Conservation (phyloP, 2,329 filamentous ascomycete species). For the Aspergillus transmontanensis region DNA sequence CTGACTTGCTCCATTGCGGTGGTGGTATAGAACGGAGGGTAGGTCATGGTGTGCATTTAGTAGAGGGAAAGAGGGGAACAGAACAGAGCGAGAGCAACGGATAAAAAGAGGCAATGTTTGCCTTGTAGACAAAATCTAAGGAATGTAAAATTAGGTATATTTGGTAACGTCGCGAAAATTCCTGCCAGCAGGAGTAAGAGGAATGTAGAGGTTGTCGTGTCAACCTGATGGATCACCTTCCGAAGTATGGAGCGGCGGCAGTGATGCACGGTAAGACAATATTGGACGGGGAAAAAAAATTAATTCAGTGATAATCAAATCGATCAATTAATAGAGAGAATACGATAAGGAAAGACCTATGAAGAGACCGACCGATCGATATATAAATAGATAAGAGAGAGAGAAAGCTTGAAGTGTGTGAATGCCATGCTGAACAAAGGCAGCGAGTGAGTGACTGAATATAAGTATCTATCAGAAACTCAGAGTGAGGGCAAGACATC, state of each 20-base stretch:
- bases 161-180: conserved; percentile 10
- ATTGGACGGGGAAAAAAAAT: conserved; percentile 9
- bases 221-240: conserved; percentile 27
- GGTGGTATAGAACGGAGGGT: conserved; percentile 7
- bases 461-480: conserved; percentile 10
- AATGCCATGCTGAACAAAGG: background rate
- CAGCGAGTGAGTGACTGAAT: conserved; percentile 20
- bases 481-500: background rate
- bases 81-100: conserved; percentile 9
- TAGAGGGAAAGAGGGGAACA: conserved; percentile 4
- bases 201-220: conserved; percentile 42
- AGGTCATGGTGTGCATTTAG: conserved; percentile 5
- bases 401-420: conserved; percentile 13
- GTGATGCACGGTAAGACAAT: conserved; percentile 12
- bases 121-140: conserved; percentile 10
- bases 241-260: background rate
- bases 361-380: conserved; percentile 14
- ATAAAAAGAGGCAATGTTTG: conserved; percentile 7
- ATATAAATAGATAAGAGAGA: conserved; percentile 22
- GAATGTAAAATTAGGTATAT: conserved; percentile 17
- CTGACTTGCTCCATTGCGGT: conserved; percentile 20
- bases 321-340: background rate
- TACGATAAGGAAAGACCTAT: conserved; percentile 11
- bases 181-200: conserved; percentile 35
- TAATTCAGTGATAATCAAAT: background rate